Evolutionary conservation across 1,284 basidiomycete species (phyloP).

Genomic region (Sporisorium exsertum): DNA sequence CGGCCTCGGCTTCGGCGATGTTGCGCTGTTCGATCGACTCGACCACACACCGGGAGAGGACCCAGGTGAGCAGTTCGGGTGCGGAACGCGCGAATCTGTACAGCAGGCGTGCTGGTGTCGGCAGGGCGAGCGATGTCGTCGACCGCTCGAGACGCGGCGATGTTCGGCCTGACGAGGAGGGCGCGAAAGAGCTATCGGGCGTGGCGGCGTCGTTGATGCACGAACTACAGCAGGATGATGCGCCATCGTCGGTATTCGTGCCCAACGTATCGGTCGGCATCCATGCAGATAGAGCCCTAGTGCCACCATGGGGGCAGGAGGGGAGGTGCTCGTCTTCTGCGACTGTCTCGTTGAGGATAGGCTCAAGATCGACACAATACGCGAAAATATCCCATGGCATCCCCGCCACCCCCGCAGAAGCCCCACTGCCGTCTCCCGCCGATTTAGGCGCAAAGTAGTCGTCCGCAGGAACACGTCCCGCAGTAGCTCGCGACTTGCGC

Average conservation of each 20-base stretch:
- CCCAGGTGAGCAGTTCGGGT: constrained; percentile 54
- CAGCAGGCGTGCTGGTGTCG: constrained; percentile 54
- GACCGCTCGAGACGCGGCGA: constrained; percentile 3
- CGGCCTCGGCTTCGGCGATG: constrained; percentile 47
- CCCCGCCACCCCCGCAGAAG: not conserved
- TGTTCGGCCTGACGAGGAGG: constrained; percentile 29
- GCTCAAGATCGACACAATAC: constrained; percentile 32
- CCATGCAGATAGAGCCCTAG: not conserved
- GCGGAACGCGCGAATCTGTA: constrained; percentile 56
- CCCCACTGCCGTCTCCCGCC: not conserved
- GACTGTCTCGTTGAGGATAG: constrained; percentile 27
- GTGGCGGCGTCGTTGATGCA: constrained; percentile 8
- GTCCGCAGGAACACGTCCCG: not conserved
- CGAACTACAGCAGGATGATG: not conserved
- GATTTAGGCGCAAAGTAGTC: constrained; percentile 32
- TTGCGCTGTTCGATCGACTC: constrained; percentile 42
- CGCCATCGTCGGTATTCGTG: constrained; percentile 6
- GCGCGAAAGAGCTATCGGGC: constrained; percentile 28
- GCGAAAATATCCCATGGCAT: constrained; percentile 41
- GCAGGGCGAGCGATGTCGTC: constrained; percentile 3
- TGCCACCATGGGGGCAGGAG: not conserved
- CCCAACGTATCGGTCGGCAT: not conserved
- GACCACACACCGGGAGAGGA: constrained; percentile 58
- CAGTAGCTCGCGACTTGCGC: constrained; percentile 11
- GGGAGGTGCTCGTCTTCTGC: constrained; percentile 15